Base-by-base conservation (phyloP, 139 green algal genomes). In the Monoraphidium neglectum region DNA sequence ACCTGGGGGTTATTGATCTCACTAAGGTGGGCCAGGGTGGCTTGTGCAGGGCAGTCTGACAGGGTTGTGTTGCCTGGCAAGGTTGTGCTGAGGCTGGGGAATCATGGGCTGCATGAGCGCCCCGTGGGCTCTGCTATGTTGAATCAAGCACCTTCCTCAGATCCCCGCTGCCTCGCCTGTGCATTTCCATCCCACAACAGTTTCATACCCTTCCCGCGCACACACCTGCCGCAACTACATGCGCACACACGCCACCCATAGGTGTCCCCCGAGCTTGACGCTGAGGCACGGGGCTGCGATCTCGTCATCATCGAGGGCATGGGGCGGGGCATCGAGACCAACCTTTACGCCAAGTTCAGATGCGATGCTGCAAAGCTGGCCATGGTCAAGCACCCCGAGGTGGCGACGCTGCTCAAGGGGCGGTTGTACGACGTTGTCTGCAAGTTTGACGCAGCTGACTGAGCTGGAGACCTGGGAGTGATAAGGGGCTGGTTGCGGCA, bases 261-360 rank as follows among this genome's bases (percentile, higher is more conserved):
- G 78, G 68, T 98, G 15, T 95, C 89, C 8, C 36, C 68, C 23
- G 88, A 94, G 76, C 70, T 97, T 15, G 88, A 80, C 18, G 87
- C 78, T 0, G 91, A 84, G 28, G 91, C 84, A n/a, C 59, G 75
- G 30, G 86, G 88, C 82, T 8, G 49, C 15, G 94, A 98, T 77
- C 77, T 98, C 38, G 78, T 98, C 13, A 77, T 98, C 6, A 76
- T 98, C 40, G 93, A 98, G 53, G 95, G 95, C 47, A 98, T 98
- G 95, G 96, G 96, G 0, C 77, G 91, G 8, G 83, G 70, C 8
- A 95, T 96, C 32, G 95, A 98, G 82, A 98, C 95, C 64, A 98
- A 98, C 76, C 77, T 98, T 63, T 35, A 87, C 51, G 91, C 87
- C 0, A 35, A 36, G 0, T 90, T 98, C 70, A 89, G 36, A 24